Evolutionary conservation across 202 grass and related monocot species (phyloP), one percentile per base, ranked within the genome.

Genomic region (Carex arenaria): DNA sequence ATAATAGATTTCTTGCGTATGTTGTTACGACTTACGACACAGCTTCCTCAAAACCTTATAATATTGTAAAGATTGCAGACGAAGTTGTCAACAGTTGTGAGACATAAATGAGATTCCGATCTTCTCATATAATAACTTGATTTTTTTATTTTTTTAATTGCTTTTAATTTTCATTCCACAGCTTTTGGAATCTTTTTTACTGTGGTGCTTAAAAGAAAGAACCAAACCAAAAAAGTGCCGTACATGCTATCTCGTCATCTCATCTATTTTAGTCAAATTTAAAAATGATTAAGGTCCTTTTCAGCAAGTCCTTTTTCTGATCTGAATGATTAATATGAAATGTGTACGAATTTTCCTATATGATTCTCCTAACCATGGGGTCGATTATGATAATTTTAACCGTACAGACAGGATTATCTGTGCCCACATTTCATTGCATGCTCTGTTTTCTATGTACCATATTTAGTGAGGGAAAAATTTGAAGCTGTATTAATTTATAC

Each of bases 301-400:
- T 80, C 78, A 77, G 7, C 73, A 80, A 80, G 59, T 80, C 78
- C 15, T 65, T 65, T 81, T 64, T 81, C 60, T 65, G 28, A 52
- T 66, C 60, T 64, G 19, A 81, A 81, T 65, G 78, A 80, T 80
- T 43, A 80, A 64, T 20, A n/a, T 26, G 10, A 80, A 62, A 30
- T 45, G 57, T 64, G 23, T 77, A 57, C 52, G 9, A 77, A 57
- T 11, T 34, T 57, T 57, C 73, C 11, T 57, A 4, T n/a, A 51
- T 51, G 22, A 66, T 81, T 81, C 40, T 81, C 23, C 61, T 81
- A 80, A 47, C 20, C 23, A 57, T 56, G 26, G 14, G 52, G 51
- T 57, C 52, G 72, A 57, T 57, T 56, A 10, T 31, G 10, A 77
- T 77, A n/a, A 77, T 77, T 77, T 57, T n/a, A 78, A 36, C 28